phyloP scores from a whole-genome alignment of 352 stramenopile species.

The Globisporangium nunn region DNA sequence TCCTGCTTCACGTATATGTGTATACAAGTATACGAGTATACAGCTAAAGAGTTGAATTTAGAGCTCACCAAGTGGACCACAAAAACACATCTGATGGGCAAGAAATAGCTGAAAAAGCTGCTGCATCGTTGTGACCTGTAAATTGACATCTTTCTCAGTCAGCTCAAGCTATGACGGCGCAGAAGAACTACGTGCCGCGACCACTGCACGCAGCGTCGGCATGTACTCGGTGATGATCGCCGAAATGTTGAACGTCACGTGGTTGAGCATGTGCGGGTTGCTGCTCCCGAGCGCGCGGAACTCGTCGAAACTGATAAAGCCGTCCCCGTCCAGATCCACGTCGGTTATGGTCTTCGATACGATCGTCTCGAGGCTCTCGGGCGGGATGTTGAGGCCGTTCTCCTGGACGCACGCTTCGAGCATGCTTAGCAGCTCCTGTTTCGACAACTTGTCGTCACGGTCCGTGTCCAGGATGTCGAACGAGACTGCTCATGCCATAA shows the following conservation, averaged over 20 bases:
- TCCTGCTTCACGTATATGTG: too few species aligned
- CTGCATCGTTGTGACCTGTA: too few species aligned
- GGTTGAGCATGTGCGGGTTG: constrained; percentile 74
- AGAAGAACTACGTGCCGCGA: constrained; percentile 12
- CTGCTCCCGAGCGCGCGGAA: constrained; percentile 48
- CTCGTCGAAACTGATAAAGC: constrained; percentile 74
- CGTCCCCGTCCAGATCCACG: constrained; percentile 55
- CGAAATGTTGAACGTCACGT: constrained; percentile 79
- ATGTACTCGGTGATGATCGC: constrained; percentile 71
- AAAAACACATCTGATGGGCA: too few species aligned
- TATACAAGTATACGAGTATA: too few species aligned
- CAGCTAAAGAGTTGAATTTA: too few species aligned
- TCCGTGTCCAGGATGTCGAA: constrained; percentile 74
- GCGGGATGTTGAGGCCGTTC: constrained; percentile 70
- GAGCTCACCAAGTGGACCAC: too few species aligned
- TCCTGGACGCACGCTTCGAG: constrained; percentile 66
- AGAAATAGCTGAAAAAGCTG: too few species aligned
- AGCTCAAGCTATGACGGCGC: too few species aligned
- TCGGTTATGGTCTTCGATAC: constrained; percentile 67
- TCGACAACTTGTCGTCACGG: constrained; percentile 66
- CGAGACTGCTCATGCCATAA: constrained; percentile 31
- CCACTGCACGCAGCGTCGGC: constrained; percentile 47
- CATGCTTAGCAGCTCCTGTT: constrained; percentile 62
- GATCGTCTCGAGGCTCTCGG: constrained; percentile 52
- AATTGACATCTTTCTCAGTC: too few species aligned